Percentiles rank a stretch among this genome's conserved stretches.
Evolutionary conservation across 176 grass and related monocot species (phyloP).

Genomic region (Tillandsia fasciculata): DNA sequence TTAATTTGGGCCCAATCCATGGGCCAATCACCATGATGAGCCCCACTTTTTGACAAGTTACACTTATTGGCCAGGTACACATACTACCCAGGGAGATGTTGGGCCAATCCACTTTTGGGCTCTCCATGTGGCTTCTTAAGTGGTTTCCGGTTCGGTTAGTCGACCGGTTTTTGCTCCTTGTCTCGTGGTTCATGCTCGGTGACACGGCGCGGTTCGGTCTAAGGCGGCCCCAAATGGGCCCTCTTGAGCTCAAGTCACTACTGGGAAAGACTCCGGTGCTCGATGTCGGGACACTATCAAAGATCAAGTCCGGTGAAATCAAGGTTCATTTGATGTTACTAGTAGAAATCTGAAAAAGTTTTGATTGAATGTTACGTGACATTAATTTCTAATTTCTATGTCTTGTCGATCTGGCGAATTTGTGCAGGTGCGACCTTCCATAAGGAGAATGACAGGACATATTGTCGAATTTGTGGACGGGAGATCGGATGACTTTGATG

Average conservation of each 20-base stretch:
- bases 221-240: constrained; percentile 60
- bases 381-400: constrained; percentile 9
- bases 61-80: constrained; percentile 54
- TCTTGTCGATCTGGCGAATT: constrained; percentile 20
- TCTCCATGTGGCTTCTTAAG: constrained; percentile 85
- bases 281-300: constrained; percentile 77
- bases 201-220: constrained; percentile 66
- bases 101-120: constrained; percentile 75
- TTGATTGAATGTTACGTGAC: constrained; percentile 10
- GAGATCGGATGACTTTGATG: constrained; percentile 46
- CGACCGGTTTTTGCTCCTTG: constrained; percentile 50
- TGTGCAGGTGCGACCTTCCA: constrained; percentile 44
- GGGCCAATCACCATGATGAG: constrained; percentile 41
- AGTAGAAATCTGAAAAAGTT: constrained; percentile 12
- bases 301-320: constrained; percentile 80
- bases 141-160: constrained; percentile 69
- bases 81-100: constrained; percentile 92
- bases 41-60: not conserved
- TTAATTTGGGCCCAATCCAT: constrained; percentile 35
- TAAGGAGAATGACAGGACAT: constrained; percentile 36
- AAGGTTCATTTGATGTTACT: constrained; percentile 41
- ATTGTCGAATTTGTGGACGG: constrained; percentile 54
- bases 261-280: constrained; percentile 98
- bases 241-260: constrained; percentile 77
- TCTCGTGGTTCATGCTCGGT: constrained; percentile 57